These are phyloP conservation scores for Hypoxylon rubiginosum DNA, from an alignment of 2,329 filamentous ascomycete species.

Conservation along the genomic window DNA sequence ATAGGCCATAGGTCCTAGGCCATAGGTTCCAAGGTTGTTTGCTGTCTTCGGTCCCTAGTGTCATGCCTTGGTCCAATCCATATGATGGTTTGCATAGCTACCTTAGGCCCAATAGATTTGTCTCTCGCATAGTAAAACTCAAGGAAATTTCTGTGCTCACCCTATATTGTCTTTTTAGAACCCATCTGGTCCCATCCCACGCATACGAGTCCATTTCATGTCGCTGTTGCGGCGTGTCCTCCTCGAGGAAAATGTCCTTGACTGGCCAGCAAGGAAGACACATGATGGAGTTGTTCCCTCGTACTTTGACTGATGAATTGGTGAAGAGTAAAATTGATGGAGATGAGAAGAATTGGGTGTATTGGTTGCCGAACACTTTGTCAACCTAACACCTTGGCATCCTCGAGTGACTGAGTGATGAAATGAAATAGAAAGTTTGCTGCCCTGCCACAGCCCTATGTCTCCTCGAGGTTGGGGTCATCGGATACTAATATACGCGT, in stretches of 20 bases:
- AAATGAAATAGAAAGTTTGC: neutral
- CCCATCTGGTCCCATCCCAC: constrained; percentile 50
- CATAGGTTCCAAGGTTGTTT: neutral
- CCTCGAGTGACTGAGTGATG: no score
- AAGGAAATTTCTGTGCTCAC: constrained; percentile 43
- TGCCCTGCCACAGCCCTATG: neutral
- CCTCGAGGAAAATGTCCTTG: constrained; percentile 62
- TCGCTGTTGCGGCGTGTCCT: constrained; percentile 48
- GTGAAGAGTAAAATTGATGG: neutral
- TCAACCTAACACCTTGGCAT: neutral
- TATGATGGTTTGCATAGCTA: neutral
- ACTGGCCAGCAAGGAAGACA: constrained; percentile 68
- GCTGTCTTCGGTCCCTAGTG: neutral
- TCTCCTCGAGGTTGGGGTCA: neutral
- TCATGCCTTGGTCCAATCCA: neutral
- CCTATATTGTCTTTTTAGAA: constrained; percentile 36
- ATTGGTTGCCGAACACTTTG: neutral
- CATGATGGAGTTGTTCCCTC: constrained; percentile 54
- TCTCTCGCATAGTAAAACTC: neutral
- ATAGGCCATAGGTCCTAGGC: neutral
- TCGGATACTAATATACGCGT: neutral
- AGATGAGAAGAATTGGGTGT: neutral
- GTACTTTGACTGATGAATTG: neutral
- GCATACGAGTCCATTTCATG: constrained; percentile 46
- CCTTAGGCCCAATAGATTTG: neutral